These are phyloP conservation scores for Cyamopsis tetragonoloba DNA, from an alignment of 306 rosid species.

Conservation along the genomic window DNA sequence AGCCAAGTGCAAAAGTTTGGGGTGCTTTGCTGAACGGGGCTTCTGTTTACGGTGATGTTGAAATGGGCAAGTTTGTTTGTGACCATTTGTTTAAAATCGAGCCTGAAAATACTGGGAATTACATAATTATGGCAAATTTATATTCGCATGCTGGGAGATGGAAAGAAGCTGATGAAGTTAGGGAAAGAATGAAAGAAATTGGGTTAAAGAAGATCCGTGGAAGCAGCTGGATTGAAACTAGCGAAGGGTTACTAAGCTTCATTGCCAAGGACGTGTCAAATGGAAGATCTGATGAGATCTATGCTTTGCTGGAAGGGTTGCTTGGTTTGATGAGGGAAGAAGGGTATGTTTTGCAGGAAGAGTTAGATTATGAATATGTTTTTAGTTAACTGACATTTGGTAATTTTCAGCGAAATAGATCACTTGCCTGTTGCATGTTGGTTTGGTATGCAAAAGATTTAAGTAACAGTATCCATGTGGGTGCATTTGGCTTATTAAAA, in stretches of 20 bases:
- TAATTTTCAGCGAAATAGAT: neutral
- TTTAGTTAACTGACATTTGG: slow-evolving; percentile 18
- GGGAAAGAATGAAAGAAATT: slow-evolving; percentile 53
- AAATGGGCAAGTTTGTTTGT: slow-evolving; percentile 60
- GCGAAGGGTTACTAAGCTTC: slow-evolving; percentile 43
- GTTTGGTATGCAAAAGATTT: no score
- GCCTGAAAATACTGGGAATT: slow-evolving; percentile 79
- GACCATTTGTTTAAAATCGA: slow-evolving; percentile 64
- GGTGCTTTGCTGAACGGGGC: slow-evolving; percentile 87
- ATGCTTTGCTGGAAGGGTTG: slow-evolving; percentile 51
- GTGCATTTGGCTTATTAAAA: no score
- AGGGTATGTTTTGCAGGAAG: slow-evolving; percentile 41
- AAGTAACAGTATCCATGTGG: no score
- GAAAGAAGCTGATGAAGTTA: slow-evolving; percentile 69
- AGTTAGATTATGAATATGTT: slow-evolving; percentile 42
- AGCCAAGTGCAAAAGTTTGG: slow-evolving; percentile 84
- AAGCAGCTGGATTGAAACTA: slow-evolving; percentile 68
- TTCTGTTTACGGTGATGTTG: slow-evolving; percentile 65
- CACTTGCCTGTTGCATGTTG: neutral
- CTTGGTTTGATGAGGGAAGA: slow-evolving; percentile 57
- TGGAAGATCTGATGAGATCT: slow-evolving; percentile 48
- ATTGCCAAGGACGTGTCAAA: slow-evolving; percentile 52
- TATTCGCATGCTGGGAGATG: slow-evolving; percentile 73
- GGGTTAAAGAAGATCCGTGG: slow-evolving; percentile 73
- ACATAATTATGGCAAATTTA: slow-evolving; percentile 79